phyloP scores from a whole-genome alignment of 2,329 filamentous ascomycete species.

The Colletotrichum cordylinicola region DNA sequence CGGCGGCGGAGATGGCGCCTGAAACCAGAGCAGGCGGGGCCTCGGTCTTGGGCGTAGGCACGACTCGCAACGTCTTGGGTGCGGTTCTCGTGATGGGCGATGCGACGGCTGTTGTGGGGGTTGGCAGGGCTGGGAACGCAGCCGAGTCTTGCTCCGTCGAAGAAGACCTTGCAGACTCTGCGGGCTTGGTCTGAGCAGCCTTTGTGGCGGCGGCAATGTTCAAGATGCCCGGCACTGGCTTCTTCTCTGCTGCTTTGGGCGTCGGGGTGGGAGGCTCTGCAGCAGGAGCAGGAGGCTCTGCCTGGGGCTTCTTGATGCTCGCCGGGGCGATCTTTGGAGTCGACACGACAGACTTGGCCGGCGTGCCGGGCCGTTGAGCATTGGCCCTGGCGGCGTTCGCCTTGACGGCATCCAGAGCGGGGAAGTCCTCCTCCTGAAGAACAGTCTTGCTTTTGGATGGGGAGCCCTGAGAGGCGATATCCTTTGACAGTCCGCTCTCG shows the following conservation, averaged over 20 bases:
- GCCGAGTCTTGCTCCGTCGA: conserved; percentile 39
- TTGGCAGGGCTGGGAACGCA: conserved; percentile 58
- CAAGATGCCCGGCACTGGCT: conserved; percentile 45
- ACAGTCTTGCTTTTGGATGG: conserved; percentile 27
- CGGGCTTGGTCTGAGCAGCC: conserved; percentile 33
- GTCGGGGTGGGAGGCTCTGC: conserved; percentile 13
- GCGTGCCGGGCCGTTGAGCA: conserved; percentile 33
- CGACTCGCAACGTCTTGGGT: conserved; percentile 72
- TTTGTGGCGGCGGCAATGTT: conserved; percentile 58
- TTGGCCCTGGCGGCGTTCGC: conserved; percentile 42
- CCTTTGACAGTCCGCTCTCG: conserved; percentile 52
- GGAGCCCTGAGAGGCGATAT: conserved; percentile 46
- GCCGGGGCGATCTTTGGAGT: conserved; percentile 39
- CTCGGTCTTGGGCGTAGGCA: conserved; percentile 71
- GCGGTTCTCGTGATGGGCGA: conserved; percentile 57
- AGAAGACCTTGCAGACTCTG: conserved; percentile 25
- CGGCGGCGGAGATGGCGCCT: conserved; percentile 30
- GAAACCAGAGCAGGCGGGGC: conserved; percentile 40
- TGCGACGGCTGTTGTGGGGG: conserved; percentile 49
- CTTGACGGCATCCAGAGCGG: conserved; percentile 58
- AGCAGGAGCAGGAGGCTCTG: conserved; percentile 14
- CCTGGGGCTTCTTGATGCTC: conserved; percentile 36
- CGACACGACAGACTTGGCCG: conserved; percentile 38
- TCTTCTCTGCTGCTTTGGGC: conserved; percentile 38
- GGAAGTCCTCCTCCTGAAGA: conserved; percentile 68